Percentiles rank a stretch among this genome's conserved stretches.
Conservation (phyloP, 2,329 filamentous ascomycete species). For the Colletotrichum echinochloae region DNA sequence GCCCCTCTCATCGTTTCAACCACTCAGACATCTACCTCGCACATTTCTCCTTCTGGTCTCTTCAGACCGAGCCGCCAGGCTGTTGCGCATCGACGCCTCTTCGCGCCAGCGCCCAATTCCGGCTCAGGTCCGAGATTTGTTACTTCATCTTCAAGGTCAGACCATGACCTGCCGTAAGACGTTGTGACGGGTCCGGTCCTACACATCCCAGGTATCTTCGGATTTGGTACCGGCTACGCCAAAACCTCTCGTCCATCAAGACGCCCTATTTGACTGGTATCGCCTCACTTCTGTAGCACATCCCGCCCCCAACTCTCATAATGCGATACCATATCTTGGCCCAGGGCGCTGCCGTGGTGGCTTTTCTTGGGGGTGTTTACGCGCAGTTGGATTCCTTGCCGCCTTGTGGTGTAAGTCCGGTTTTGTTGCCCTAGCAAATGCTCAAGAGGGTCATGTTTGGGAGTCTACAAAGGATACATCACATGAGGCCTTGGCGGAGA, state of each 20-base stretch:
- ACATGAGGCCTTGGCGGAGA: neutral
- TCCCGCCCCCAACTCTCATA: neutral
- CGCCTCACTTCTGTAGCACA: neutral
- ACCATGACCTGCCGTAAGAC: constrained; percentile 34
- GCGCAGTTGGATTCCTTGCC: constrained; percentile 37
- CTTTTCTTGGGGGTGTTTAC: constrained; percentile 9
- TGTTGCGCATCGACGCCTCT: neutral
- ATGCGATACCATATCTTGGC: constrained; percentile 26
- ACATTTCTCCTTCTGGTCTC: neutral
- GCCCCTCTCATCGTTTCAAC: neutral
- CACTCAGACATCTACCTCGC: neutral
- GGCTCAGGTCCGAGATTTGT: neutral
- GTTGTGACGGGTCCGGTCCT: constrained; percentile 31
- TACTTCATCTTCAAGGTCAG: constrained; percentile 12
- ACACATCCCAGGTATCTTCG: constrained; percentile 12
- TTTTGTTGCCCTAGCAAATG: neutral
- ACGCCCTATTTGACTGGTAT: neutral
- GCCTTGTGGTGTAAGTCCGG: constrained; percentile 39
- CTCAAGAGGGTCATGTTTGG: neutral
- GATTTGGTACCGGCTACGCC: neutral
- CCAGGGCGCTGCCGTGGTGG: neutral
- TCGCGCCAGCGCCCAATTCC: neutral
- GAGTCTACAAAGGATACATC: neutral
- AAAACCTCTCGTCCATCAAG: neutral
- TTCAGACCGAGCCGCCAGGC: neutral